A percentile compares a stretch with the other conserved stretches of the same genome.
These are phyloP conservation scores for Penicillium angulare DNA, from an alignment of 495 filamentous ascomycete species.

Conservation along the genomic window DNA sequence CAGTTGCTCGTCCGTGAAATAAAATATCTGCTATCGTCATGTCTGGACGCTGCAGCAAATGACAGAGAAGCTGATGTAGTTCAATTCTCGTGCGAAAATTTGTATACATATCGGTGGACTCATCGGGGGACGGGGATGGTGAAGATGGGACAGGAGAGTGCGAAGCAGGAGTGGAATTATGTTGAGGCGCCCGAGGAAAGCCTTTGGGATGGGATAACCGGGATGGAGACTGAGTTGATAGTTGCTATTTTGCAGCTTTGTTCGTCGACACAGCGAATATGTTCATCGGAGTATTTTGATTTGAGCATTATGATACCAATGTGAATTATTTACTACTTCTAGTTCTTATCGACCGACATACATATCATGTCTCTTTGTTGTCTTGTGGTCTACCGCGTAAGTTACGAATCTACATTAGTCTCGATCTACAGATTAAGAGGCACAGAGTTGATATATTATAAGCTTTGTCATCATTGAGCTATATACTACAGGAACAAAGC, in stretches of 20 bases:
- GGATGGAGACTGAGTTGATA: not conserved
- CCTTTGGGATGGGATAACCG: not conserved
- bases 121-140: not conserved
- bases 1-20: not conserved
- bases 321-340: not conserved
- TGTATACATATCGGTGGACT: not conserved
- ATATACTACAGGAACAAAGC: slow-evolving; percentile 13
- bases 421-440: not conserved
- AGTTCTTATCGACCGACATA: too few species aligned
- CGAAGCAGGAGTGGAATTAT: not conserved
- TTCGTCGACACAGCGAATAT: not conserved
- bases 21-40: not conserved
- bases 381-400: too few species aligned
- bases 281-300: not conserved
- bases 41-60: not conserved
- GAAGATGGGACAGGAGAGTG: not conserved
- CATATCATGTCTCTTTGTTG: too few species aligned
- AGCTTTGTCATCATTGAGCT: not conserved
- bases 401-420: too few species aligned
- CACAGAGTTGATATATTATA: not conserved
- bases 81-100: not conserved
- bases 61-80: not conserved
- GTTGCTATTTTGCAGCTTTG: not conserved
- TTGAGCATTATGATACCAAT: slow-evolving; percentile 2
- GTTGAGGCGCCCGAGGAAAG: not conserved